Evolutionary conservation across 2,329 filamentous ascomycete species (phyloP), one percentile per base, ranked within the genome.

Genomic region (Sphaerulina vaccinii): DNA sequence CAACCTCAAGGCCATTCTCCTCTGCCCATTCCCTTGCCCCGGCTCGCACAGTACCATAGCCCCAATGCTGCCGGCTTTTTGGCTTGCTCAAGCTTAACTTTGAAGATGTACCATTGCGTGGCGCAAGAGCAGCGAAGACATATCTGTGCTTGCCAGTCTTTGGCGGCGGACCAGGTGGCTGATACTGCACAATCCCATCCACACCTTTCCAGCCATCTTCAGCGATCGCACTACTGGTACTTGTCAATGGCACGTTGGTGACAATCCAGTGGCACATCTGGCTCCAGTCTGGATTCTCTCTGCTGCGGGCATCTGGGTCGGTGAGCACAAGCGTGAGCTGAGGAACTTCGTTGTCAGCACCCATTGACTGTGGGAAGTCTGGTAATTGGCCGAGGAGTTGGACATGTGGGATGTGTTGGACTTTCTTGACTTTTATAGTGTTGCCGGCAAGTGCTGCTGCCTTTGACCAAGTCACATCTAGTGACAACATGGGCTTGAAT

Each of bases 191-290:
- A 5, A 80, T 60, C 37, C 77, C 72, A 22, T 71, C 65, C 1
- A 60, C 55, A 6, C 51, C 24, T n/a, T 38, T 38, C 16, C 44
- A 8, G 5, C 40, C 32, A 21, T 52, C 29, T 15, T 37, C n/a
- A 9, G 21, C 15, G 23, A 37, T 36, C 33, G 37, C 45, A 5
- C 23, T 29, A 22, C 43, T 50, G 23, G 27, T 49, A 16, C 51
- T 42, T 2, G 59, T 55, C 2, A 73, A 46, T 1, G 65, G 60
- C 5, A 74, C 60, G 21, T 70, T 68, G 7, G 72, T 66, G 1
- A 68, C 68, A 44, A 77, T 71, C 79, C 79, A 82, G 62, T 83
- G 80, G 61, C 79, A 82, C 67, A 83, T 76, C 55, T 83, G 76
- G 16, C 71, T 73, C 78, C 78, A 81, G 49, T 78, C 70, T 1